These are phyloP conservation scores for Diutina rugosa DNA, from an alignment of 1,139 yeast species.

Conservation along the genomic window DNA sequence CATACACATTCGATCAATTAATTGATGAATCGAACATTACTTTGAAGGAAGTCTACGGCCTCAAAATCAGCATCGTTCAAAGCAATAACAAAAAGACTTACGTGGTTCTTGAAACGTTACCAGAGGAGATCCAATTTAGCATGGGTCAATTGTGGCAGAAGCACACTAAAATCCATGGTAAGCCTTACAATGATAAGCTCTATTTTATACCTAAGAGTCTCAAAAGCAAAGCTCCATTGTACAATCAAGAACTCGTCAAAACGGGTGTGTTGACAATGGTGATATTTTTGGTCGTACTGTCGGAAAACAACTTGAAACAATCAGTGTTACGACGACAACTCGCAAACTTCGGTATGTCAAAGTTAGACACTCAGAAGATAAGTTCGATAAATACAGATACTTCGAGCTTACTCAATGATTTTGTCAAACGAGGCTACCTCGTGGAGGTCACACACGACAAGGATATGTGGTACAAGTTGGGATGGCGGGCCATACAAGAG, in stretches of 20 bases:
- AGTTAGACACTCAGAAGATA: neutral
- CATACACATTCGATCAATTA: neutral
- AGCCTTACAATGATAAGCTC: neutral
- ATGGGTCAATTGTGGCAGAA: neutral
- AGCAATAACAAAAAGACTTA: neutral
- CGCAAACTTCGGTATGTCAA: neutral
- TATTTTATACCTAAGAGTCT: neutral
- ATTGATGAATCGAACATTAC: neutral
- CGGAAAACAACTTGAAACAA: neutral
- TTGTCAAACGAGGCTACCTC: neutral
- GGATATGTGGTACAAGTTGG: neutral
- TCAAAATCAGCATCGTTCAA: neutral
- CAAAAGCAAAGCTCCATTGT: neutral
- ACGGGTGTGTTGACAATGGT: neutral
- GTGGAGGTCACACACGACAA: neutral
- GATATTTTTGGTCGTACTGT: neutral
- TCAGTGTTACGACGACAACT: neutral
- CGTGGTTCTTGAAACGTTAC: neutral
- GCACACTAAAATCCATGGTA: neutral
- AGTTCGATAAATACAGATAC: neutral
- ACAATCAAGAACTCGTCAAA: neutral
- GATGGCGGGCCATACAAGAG: conserved; percentile 1
- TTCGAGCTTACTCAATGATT: neutral
- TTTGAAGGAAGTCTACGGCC: neutral
- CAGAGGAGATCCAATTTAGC: neutral